Conservation (phyloP, 495 filamentous ascomycete species). For the Xylaria bambusicola region DNA sequence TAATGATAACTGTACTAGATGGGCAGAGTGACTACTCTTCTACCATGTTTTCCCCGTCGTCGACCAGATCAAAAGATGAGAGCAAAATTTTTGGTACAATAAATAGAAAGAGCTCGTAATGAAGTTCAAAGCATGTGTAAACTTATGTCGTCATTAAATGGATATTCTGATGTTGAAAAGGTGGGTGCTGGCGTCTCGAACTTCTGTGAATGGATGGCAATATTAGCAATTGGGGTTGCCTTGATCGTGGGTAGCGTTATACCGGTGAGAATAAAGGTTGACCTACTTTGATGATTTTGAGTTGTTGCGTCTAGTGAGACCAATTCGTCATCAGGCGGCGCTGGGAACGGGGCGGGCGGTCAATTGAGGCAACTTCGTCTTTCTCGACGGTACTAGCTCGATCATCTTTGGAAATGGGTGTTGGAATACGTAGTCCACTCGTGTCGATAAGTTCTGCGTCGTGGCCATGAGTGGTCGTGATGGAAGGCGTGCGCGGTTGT, state of each 20-base stretch:
- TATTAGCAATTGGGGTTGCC: neutral
- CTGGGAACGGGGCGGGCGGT: slow-evolving; percentile 13
- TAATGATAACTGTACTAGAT: neutral
- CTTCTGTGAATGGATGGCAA: neutral
- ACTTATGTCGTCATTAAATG: neutral
- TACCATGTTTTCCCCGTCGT: neutral
- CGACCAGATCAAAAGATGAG: neutral
- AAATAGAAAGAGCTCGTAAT: neutral
- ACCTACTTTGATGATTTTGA: slow-evolving; percentile 21
- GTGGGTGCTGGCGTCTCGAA: neutral
- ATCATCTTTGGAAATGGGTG: slow-evolving; percentile 24
- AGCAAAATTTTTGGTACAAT: neutral
- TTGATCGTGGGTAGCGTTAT: neutral
- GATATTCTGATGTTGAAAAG: neutral
- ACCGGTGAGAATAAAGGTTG: neutral
- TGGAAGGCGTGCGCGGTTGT: slow-evolving; percentile 10
- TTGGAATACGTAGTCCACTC: slow-evolving; percentile 8
- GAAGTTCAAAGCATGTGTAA: neutral
- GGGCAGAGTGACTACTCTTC: neutral
- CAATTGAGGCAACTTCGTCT: slow-evolving; percentile 27
- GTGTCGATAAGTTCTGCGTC: slow-evolving; percentile 15
- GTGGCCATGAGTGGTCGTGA: neutral
- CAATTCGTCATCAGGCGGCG: slow-evolving; percentile 12
- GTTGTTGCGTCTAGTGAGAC: slow-evolving; percentile 17
- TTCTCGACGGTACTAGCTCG: slow-evolving; percentile 19